phyloP scores from a whole-genome alignment of 306 rosid genomes.

The Alnus rubra region DNA sequence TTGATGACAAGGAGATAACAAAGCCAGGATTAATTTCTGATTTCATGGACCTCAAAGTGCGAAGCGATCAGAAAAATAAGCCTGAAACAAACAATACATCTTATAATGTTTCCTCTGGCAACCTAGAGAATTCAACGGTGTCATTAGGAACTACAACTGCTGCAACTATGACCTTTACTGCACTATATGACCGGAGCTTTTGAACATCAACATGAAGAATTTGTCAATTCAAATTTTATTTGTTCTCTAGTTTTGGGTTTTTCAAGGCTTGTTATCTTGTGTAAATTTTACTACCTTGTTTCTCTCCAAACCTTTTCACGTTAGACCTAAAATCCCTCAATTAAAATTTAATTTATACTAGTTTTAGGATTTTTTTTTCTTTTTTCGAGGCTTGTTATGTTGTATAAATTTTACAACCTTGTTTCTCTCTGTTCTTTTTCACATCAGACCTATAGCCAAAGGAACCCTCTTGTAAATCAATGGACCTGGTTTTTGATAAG shows the following conservation, averaged over 20 bases:
- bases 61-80: conserved; percentile 26
- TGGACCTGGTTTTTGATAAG: conserved; percentile 13
- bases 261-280: conserved; percentile 23
- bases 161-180: conserved; percentile 44
- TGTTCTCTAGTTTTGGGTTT: conserved; percentile 24
- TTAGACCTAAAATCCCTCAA: neutral
- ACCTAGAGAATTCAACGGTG: conserved; percentile 41
- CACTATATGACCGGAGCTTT: conserved; percentile 37
- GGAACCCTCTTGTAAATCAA: conserved; percentile 31
- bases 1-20: conserved; percentile 49
- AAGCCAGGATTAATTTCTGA: conserved; percentile 89
- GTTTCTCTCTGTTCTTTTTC: neutral
- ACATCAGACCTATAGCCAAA: conserved; percentile 15
- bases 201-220: conserved; percentile 25
- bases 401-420: conserved; percentile 27
- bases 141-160: conserved; percentile 43
- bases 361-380: neutral
- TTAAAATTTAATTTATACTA: neutral
- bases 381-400: neutral
- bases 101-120: conserved; percentile 39
- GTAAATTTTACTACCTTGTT: conserved; percentile 22
- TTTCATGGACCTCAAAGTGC: conserved; percentile 79
- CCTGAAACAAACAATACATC: conserved; percentile 20
- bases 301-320: neutral
- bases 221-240: conserved; percentile 13